Base-by-base conservation (phyloP, 768 basidiomycete genomes). In the Hygrocybe coccinea region DNA sequence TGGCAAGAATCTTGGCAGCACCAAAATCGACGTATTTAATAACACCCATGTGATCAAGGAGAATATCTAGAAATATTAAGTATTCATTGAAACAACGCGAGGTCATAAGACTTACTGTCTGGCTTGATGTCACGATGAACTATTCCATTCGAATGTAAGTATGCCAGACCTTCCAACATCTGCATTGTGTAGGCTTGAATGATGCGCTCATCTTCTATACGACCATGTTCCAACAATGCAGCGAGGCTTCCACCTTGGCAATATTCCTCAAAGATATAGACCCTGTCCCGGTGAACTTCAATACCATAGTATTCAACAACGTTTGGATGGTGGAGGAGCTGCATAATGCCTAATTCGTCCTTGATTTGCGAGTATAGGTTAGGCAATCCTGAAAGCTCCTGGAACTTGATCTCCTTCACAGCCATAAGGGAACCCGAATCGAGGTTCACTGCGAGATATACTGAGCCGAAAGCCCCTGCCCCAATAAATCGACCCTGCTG, bases 301-400 rank as follows among this genome's bases (percentile, higher is more conserved):
- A 99, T 95, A 29, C 97, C 97, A 65, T 97, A 97, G 69, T 97
- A 99, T 71, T 97, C 94, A 50, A 98, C 97, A 39, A 98, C 89
- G 65, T 98, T 98, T 21, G 91, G 91, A 71, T 99, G 97, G 59
- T 91, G 90, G 22, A 98, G 79, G 84, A 98, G 87, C 70, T 95
- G 92, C 97, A 99, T 99, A 54, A 99, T 93, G 61, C 84, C 86
- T 54, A 97, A 84, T 72, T 99, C 97, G 67, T 98, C 94, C 68
- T 85, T 88, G 71, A 98, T 97, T 66, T 95, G 91, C 51, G 89
- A 80, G 73, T 92, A 91, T 24, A 98, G 78, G 59, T 84, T 91
- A 3, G 95, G 89, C 50, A 92, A 74, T 17, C 91, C 91, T 5
- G 91, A 85, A 11, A 95, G 75, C 68, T 97, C 95, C 67, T 95